Evolutionary conservation across 768 basidiomycete species (phyloP).

Genomic region (Psilocybe tampanensis): DNA sequence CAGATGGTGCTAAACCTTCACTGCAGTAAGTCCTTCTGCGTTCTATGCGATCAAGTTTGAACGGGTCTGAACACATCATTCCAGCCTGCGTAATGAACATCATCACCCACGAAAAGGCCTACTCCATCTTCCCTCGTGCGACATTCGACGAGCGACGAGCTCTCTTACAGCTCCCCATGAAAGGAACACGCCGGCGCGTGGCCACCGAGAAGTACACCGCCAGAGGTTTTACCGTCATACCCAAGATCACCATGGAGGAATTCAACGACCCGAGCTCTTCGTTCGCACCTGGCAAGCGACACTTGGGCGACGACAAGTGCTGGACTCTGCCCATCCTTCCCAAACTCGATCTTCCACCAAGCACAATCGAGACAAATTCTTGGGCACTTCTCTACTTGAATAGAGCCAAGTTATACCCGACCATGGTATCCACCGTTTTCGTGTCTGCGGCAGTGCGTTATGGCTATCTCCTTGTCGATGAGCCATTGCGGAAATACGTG

Average conservation of each 20-base stretch:
- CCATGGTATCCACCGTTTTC: neutral
- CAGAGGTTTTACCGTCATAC: conserved; percentile 36
- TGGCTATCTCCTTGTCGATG: conserved; percentile 1
- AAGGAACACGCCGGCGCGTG: neutral
- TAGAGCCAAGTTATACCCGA: neutral
- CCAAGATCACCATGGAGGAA: neutral
- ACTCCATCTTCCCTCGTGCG: conserved; percentile 41
- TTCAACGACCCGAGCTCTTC: conserved; percentile 13
- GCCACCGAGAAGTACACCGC: conserved; percentile 31
- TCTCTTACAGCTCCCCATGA: neutral
- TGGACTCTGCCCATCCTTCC: conserved; percentile 21
- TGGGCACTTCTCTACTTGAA: conserved; percentile 5
- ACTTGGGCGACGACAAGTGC: conserved; percentile 30
- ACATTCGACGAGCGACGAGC: conserved; percentile 34
- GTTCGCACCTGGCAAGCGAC: conserved; percentile 23
- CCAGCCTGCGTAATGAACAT: conserved; percentile 47
- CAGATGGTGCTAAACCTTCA: conserved; percentile 44
- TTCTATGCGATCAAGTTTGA: too few relatives aligned
- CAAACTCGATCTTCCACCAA: conserved; percentile 12
- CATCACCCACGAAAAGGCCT: conserved; percentile 41
- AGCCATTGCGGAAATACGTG: neutral
- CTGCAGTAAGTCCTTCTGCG: conserved; percentile 39
- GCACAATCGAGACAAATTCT: conserved; percentile 7
- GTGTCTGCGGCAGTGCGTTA: neutral
- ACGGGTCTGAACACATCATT: too few relatives aligned